Evolutionary conservation across 2,329 filamentous ascomycete genomes (phyloP).

Genomic region (Botrytis elliptica): DNA sequence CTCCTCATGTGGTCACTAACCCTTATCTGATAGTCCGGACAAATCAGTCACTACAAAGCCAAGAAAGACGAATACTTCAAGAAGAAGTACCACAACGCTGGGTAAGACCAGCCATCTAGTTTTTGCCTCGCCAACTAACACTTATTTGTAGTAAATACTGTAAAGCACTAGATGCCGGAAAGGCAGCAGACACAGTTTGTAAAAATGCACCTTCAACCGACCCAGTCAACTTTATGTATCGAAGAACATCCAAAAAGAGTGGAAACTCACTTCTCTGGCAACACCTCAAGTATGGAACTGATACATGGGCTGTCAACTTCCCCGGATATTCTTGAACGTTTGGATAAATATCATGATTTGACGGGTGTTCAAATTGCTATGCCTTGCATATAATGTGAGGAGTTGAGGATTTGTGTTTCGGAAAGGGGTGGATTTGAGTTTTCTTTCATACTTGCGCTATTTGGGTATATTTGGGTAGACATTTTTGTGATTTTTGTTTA

Average conservation of each 20-base stretch:
- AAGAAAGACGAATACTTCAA: slow-evolving; percentile 6
- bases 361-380: not conserved
- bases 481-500: not conserved
- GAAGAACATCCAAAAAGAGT: slow-evolving; percentile 15
- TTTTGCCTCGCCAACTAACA: not conserved
- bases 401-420: not conserved
- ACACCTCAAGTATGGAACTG: slow-evolving; percentile 13
- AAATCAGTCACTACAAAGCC: slow-evolving; percentile 9
- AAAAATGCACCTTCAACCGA: not conserved
- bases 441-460: not conserved
- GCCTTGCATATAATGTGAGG: not conserved
- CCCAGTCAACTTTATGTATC: slow-evolving; percentile 19
- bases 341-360: not conserved
- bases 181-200: slow-evolving; percentile 13
- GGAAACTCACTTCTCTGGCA: slow-evolving; percentile 18
- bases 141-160: not conserved
- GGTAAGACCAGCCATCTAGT: not conserved
- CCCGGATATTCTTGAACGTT: not conserved
- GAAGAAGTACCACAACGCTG: slow-evolving; percentile 8
- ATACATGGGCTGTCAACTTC: slow-evolving; percentile 20
- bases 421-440: not conserved
- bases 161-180: not conserved
- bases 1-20: not conserved
- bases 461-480: not conserved
- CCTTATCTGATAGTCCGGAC: not conserved